Percentiles rank a stretch among this genome's conserved stretches.
Conservation (phyloP, 2,329 filamentous ascomycete species). For the Monilinia vaccinii-corymbosi region DNA sequence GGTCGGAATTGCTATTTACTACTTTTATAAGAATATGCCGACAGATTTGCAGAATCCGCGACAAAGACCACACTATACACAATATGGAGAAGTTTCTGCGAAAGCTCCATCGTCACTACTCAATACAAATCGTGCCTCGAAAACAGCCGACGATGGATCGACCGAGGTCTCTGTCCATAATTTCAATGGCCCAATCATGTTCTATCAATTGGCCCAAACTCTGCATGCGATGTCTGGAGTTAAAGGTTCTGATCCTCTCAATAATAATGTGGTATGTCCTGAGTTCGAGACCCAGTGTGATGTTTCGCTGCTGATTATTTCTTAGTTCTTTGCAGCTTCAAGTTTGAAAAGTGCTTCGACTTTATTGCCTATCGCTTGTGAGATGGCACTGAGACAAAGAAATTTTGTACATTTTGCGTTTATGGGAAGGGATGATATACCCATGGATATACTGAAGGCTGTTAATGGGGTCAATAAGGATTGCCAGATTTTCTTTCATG, state of each 20-base stretch:
- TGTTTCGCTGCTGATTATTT: constrained; percentile 7
- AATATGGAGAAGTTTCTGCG: not conserved
- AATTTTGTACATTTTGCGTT: constrained; percentile 78
- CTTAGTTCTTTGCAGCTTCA: constrained; percentile 61
- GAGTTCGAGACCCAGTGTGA: not conserved
- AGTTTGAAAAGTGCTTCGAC: constrained; percentile 63
- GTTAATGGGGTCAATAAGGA: constrained; percentile 68
- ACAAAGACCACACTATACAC: constrained; percentile 32
- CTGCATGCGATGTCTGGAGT: constrained; percentile 51
- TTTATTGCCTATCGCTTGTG: constrained; percentile 74
- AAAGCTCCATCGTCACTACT: constrained; percentile 1
- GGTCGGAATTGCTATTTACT: constrained; percentile 45
- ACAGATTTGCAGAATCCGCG: constrained; percentile 33
- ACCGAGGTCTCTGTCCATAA: constrained; percentile 32
- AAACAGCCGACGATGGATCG: constrained; percentile 13
- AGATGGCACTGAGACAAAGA: constrained; percentile 62
- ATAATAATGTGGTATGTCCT: constrained; percentile 56
- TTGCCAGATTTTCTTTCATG: constrained; percentile 58
- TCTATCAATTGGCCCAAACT: constrained; percentile 53
- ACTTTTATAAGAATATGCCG: constrained; percentile 58
- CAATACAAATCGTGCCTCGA: constrained; percentile 2
- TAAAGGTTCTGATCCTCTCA: constrained; percentile 41
- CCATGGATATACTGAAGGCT: constrained; percentile 57
- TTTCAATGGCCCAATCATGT: constrained; percentile 64
- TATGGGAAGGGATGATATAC: constrained; percentile 63